A percentile compares a stretch with the other conserved stretches of the same genome.
Evolutionary conservation across 176 grass and related monocot genomes (phyloP).

Genomic region (Metroxylon sagu): DNA sequence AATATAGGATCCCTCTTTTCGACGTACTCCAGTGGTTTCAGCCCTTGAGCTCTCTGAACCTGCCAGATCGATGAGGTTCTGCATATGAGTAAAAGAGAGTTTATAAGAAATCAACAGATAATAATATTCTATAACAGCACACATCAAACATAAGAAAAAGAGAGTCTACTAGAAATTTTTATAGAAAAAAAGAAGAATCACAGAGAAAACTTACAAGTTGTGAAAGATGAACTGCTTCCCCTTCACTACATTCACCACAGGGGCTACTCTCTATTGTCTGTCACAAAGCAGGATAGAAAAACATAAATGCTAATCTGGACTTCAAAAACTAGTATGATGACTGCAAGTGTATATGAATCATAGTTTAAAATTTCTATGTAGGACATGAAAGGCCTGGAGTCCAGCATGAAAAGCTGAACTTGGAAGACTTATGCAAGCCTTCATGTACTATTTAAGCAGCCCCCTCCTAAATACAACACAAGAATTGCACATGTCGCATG

Average conservation of each 20-base stretch:
- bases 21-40: slow-evolving; percentile 93
- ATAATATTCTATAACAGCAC: too few species aligned
- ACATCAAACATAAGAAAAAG: too few species aligned
- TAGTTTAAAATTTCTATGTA: too few species aligned
- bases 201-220: slow-evolving; percentile 65
- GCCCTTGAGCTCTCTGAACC: slow-evolving; percentile 98
- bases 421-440: too few species aligned
- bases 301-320: neutral
- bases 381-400: too few species aligned
- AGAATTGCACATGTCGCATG: too few species aligned
- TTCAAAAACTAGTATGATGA: neutral
- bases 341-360: too few species aligned
- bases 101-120: slow-evolving; percentile 33
- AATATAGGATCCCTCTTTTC: slow-evolving; percentile 99
- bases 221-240: slow-evolving; percentile 82
- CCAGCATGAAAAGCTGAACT: too few species aligned
- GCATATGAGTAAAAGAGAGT: slow-evolving; percentile 46
- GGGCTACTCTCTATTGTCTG: slow-evolving; percentile 98
- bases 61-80: slow-evolving; percentile 99
- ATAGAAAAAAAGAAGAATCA: neutral
- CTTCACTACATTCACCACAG: slow-evolving; percentile 67
- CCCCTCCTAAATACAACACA: too few species aligned
- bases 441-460: too few species aligned
- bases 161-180: too few species aligned
- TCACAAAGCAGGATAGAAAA: slow-evolving; percentile 20